phyloP scores from a whole-genome alignment of 805 yeast genomes.

The Saturnispora mendoncae region DNA sequence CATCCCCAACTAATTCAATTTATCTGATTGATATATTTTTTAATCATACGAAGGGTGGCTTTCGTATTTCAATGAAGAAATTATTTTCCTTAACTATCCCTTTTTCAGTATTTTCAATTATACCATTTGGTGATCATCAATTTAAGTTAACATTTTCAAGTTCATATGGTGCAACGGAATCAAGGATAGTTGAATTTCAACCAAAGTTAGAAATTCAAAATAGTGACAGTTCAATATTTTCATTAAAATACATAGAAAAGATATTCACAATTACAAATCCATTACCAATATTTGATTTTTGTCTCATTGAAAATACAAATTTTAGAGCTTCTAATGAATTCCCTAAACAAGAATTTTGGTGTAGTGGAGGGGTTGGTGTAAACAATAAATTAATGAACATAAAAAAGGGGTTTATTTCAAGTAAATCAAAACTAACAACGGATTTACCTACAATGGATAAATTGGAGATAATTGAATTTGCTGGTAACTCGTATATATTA shows the following conservation, averaged over 20 bases:
- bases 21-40: conserved; percentile 23
- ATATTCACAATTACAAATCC: conserved; percentile 17
- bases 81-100: conserved; percentile 20
- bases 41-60: conserved; percentile 14
- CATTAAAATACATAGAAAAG: conserved; percentile 18
- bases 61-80: conserved; percentile 15
- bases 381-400: conserved; percentile 22
- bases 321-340: conserved; percentile 16
- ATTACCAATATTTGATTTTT: conserved; percentile 24
- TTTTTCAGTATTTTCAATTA: conserved; percentile 21
- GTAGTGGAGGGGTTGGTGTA: conserved; percentile 20
- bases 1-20: conserved; percentile 13
- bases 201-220: conserved; percentile 11
- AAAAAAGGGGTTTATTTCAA: conserved; percentile 20
- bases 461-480: neutral
- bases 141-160: conserved; percentile 20
- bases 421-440: conserved; percentile 11
- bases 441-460: neutral
- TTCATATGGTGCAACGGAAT: conserved; percentile 22
- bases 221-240: conserved; percentile 4
- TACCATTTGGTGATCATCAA: conserved; percentile 12
- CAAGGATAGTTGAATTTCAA: conserved; percentile 16
- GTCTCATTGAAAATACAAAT: conserved; percentile 15
- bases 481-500: neutral
- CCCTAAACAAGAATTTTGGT: conserved; percentile 26